Evolutionary conservation across 805 yeast genomes (phyloP), one percentile per base, ranked within the genome.

Genomic region (Brettanomyces custersianus): DNA sequence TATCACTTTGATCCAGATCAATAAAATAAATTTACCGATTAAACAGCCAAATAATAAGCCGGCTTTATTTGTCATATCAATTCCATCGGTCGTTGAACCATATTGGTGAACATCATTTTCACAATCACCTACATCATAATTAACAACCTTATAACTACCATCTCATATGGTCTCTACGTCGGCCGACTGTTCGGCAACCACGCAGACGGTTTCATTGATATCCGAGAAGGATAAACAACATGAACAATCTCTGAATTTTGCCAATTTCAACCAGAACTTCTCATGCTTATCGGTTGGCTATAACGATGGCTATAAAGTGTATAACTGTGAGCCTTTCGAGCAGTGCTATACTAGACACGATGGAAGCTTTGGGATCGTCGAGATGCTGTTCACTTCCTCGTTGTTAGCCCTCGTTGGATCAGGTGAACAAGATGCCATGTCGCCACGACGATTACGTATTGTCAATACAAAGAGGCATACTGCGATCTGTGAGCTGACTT

Each of bases 331-430:
- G 44, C 95, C 95, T 12, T 81, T 84, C 56, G 88, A 88, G 9
- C 72, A 70, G 45, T 80, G 84, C 49, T 80, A 75, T 51, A 66
- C 61, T 17, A 62, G 52, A 25, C 24, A 40, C 2, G 68, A 65
- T 35, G 82, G 80, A 24, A 28, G 83, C 5, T 70, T 79, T 21
- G 87, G 86, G 0, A 73, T 86, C 3, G 81, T 87, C 8, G 96
- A 88, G 52, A 90, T 90, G 97, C 71, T 90, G 16, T 90, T 85
- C 51, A 72, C 83, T 32, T 84, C 97, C 0, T 82, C 94, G 5
- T 65, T 90, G 26, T 68, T 92, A 11, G 96, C 94, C 0, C 63
- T 87, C 5, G 94, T 86, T 2, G 92, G 90, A 5, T 66, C 76
- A 36, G 94, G 94, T 2, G 88, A 80, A 36, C 83, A 78, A 42